Evolutionary conservation across 2,329 filamentous ascomycete species (phyloP), one percentile per base, ranked within the genome.

Genomic region (Eurotiales sp.): DNA sequence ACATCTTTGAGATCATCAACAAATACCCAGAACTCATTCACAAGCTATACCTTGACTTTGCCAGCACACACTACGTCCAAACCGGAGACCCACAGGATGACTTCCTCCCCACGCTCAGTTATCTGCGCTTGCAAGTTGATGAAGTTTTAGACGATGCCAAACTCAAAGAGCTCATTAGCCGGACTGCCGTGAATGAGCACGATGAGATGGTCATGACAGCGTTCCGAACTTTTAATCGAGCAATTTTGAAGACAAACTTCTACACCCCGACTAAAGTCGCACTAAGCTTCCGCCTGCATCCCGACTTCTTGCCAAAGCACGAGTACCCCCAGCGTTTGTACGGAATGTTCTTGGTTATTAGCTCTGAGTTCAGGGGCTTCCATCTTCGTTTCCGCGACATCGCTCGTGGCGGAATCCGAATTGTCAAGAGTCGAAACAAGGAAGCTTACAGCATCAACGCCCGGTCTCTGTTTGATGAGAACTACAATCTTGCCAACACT

Each of bases 241-340:
- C 88, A 42, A 85, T 97, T 41, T 79, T 97, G 59, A 99, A 97
- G 82, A 99, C 93, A 61, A 99, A 99, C 77, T 87, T 87, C 72
- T 96, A 95, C 78, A 99, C 93, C 0, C 93, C 93, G 0, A 99
- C 93, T 58, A 99, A 99, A 80, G 92, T 99, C 34, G 93, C 93
- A 8, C 81, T 99, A 60, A 96, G 90, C 76, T 99, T 99, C 83
- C 88, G 93, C 50, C 77, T 99, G 55, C 87, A 96, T 66, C 67
- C 71, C 2, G 65, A 72, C 55, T 99, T 99, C 81, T 77, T 99
- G 32, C 93, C 93, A 4, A 80, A 86, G 55, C 84, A 91, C 48
- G 93, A 99, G 72, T 99, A 99, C 70, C 88, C 93, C 40, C 89
- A 92, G 69, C 89, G 86, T 6, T 79, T 99, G 8, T 99, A 93